These are phyloP conservation scores for Helotiales sp. DNA, from an alignment of 2,329 filamentous ascomycete species.

Conservation along the genomic window DNA sequence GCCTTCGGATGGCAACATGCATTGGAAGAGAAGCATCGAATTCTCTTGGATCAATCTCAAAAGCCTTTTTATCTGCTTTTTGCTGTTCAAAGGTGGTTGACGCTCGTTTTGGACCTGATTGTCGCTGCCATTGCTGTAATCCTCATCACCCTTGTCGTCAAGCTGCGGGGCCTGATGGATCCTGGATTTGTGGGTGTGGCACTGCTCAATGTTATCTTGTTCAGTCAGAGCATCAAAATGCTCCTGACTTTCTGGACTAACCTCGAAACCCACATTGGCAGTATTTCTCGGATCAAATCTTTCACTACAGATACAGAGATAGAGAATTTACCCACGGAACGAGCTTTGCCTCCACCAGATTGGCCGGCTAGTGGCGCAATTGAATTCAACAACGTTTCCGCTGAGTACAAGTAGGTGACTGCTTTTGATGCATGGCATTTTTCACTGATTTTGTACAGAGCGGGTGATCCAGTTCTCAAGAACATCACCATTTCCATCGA, in stretches of 20 bases:
- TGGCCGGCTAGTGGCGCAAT: conserved; percentile 41
- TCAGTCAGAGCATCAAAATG: conserved; percentile 29
- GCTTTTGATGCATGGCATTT: neutral
- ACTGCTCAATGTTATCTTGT: conserved; percentile 39
- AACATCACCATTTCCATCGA: conserved; percentile 50
- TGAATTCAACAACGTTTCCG: conserved; percentile 42
- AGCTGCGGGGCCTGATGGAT: conserved; percentile 38
- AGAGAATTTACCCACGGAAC: conserved; percentile 30
- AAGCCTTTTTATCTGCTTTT: conserved; percentile 61
- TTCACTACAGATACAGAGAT: conserved; percentile 20
- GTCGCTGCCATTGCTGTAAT: conserved; percentile 37
- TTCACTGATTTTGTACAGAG: neutral
- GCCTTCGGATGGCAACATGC: conserved; percentile 46
- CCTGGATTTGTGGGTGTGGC: conserved; percentile 41
- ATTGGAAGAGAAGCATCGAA: conserved; percentile 51
- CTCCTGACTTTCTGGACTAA: conserved; percentile 35
- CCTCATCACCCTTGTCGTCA: conserved; percentile 44
- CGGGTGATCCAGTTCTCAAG: conserved; percentile 16
- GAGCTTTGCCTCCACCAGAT: conserved; percentile 23
- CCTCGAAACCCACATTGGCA: conserved; percentile 39
- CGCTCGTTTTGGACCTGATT: conserved; percentile 44
- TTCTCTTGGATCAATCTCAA: conserved; percentile 58
- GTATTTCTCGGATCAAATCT: conserved; percentile 32
- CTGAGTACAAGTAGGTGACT: conserved; percentile 38
- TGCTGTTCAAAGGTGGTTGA: conserved; percentile 62